A percentile compares a stretch with the other conserved stretches of the same genome.
Conservation (phyloP, 192 early-diverging fungal species). For the Gaertneriomyces semiglobifer region DNA sequence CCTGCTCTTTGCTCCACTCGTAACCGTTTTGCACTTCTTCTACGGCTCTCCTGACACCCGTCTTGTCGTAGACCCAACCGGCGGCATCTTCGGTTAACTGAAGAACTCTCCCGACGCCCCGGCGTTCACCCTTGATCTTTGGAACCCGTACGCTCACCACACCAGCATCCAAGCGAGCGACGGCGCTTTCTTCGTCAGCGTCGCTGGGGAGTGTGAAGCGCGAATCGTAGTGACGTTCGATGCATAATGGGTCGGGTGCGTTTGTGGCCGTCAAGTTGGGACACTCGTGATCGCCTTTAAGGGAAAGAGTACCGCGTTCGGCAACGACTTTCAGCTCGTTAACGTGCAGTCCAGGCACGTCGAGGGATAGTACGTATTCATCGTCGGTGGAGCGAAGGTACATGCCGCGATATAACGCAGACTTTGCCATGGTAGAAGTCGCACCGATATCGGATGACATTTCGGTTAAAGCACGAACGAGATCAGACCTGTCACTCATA, state of each 20-base stretch:
- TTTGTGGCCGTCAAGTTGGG: slow-evolving; percentile 1
- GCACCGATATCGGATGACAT: slow-evolving; percentile 24
- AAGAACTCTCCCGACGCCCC: slow-evolving; percentile 28
- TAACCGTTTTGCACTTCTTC: not conserved
- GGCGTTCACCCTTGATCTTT: slow-evolving; percentile 23
- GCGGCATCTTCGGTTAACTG: slow-evolving; percentile 20
- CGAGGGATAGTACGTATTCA: slow-evolving; percentile 22
- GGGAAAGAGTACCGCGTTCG: slow-evolving; percentile 17
- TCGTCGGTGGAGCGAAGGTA: slow-evolving; percentile 22
- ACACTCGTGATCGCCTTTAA: slow-evolving; percentile 24
- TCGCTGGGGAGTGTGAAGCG: slow-evolving; percentile 24
- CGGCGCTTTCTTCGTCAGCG: slow-evolving; percentile 22
- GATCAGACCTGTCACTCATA: slow-evolving; percentile 6
- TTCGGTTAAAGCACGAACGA: slow-evolving; percentile 23
- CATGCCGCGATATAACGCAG: slow-evolving; percentile 19
- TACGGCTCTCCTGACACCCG: slow-evolving; percentile 1
- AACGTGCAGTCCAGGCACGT: slow-evolving; percentile 29
- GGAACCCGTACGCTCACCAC: slow-evolving; percentile 23
- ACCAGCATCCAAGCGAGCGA: slow-evolving; percentile 20
- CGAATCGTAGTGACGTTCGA: slow-evolving; percentile 27
- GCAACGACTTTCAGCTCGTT: slow-evolving; percentile 13
- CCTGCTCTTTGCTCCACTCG: not conserved
- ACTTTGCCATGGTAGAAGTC: slow-evolving; percentile 14
- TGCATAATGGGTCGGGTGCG: slow-evolving; percentile 23
- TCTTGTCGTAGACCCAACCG: slow-evolving; percentile 22